Percentiles rank a stretch among this genome's conserved stretches.
Conservation (phyloP, 192 early-diverging fungal genomes). For the Entophlyctis luteolus region DNA sequence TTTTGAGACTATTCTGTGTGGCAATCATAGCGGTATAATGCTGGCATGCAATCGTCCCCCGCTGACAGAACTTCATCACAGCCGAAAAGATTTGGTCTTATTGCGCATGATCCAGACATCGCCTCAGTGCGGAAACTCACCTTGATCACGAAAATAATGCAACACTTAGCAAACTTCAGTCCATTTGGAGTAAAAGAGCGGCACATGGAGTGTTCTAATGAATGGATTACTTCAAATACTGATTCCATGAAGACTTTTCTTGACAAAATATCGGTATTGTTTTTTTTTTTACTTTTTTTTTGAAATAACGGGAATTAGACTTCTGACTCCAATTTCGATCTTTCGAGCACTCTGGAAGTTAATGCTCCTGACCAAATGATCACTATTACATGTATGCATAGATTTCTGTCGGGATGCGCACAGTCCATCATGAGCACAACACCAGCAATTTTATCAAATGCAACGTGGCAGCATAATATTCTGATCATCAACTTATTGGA, state of each 20-base stretch:
- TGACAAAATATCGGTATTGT: slow-evolving; percentile 47
- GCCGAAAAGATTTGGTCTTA: slow-evolving; percentile 49
- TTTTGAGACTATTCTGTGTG: slow-evolving; percentile 57
- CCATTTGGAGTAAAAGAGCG: slow-evolving; percentile 57
- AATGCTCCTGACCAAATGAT: too few species aligned
- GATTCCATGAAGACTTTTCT: slow-evolving; percentile 49
- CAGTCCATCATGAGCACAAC: too few species aligned
- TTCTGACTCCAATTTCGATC: too few species aligned
- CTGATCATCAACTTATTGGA: too few species aligned
- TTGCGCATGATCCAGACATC: slow-evolving; percentile 38
- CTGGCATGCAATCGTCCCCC: slow-evolving; percentile 1
- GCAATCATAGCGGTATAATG: slow-evolving; percentile 48
- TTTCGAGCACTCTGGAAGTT: too few species aligned
- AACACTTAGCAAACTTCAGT: slow-evolving; percentile 58
- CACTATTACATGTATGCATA: too few species aligned
- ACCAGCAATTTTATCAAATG: too few species aligned
- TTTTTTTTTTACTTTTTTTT: too few species aligned
- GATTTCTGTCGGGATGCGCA: too few species aligned
- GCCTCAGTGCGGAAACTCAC: slow-evolving; percentile 45
- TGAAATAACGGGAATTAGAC: too few species aligned
- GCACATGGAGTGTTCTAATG: slow-evolving; percentile 53
- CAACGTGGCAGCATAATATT: too few species aligned
- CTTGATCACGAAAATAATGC: slow-evolving; percentile 56
- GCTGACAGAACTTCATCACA: slow-evolving; percentile 14
- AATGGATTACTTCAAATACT: slow-evolving; percentile 46